phyloP scores from a whole-genome alignment of 2,329 filamentous ascomycete genomes.

The Chrysoporthe austroafricana region DNA sequence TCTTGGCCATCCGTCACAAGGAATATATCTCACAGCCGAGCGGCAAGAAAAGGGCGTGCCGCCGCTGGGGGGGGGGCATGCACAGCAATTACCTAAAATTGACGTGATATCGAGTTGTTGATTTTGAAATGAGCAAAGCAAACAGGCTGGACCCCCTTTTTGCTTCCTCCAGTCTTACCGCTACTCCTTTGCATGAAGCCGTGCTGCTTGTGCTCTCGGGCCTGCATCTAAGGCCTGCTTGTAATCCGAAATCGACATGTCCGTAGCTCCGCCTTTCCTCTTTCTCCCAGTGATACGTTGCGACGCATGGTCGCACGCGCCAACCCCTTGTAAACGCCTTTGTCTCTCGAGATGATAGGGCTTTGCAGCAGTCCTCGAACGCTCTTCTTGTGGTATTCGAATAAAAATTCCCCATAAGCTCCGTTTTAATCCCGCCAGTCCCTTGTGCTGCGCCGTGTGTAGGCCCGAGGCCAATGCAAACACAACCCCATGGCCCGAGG shows the following conservation, averaged over 20 bases:
- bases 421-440: background rate
- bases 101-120: background rate
- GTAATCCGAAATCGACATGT: background rate
- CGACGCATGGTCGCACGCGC: slow-evolving; percentile 1
- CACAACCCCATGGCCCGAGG: background rate
- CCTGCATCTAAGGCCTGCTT: background rate
- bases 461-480: background rate
- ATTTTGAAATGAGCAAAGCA: background rate
- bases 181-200: background rate
- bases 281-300: background rate
- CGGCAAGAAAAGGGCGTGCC: no score
- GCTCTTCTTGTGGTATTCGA: slow-evolving; percentile 30
- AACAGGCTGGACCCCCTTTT: background rate
- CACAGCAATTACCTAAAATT: background rate
- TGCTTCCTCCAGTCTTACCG: slow-evolving; percentile 2
- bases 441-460: slow-evolving; percentile 3
- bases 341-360: no score
- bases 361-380: slow-evolving; percentile 4
- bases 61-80: no score
- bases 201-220: background rate
- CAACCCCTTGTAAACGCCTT: background rate
- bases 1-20: no score
- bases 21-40: no score
- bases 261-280: background rate
- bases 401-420: background rate